These are phyloP conservation scores for Ceratopteris richardii DNA, from an alignment of 75 land plant species.

Conservation along the genomic window DNA sequence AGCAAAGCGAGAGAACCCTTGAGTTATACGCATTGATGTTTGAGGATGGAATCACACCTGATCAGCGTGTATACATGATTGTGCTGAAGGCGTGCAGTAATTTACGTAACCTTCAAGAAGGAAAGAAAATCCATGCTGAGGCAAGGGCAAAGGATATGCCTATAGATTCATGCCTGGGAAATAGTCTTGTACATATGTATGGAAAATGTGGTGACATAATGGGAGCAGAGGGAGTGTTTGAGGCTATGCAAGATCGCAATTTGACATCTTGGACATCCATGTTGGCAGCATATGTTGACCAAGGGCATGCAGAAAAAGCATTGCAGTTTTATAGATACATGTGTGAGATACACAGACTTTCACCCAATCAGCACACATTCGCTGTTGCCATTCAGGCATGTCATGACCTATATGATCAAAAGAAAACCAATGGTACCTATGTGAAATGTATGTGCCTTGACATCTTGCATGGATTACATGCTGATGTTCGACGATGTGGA, in stretches of 20 bases:
- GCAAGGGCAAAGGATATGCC: conserved; percentile 20
- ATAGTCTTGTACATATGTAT: conserved; percentile 50
- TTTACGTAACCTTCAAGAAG: conserved; percentile 23
- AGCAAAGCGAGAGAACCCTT: conserved; percentile 21
- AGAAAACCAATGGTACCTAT: too few relatives aligned
- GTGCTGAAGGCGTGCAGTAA: conserved; percentile 38
- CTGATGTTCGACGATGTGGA: too few relatives aligned
- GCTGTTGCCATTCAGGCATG: conserved; percentile 28
- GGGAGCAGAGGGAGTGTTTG: conserved; percentile 26
- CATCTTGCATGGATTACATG: too few relatives aligned
- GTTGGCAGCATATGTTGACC: conserved; percentile 24
- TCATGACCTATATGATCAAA: too few relatives aligned
- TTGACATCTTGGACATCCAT: conserved; percentile 35
- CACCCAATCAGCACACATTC: conserved; percentile 48
- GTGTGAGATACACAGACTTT: conserved; percentile 17
- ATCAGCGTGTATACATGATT: conserved; percentile 23
- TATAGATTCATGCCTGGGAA: conserved; percentile 18
- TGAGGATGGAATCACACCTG: conserved; percentile 22
- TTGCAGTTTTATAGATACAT: conserved; percentile 22
- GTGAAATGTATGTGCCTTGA: too few relatives aligned
- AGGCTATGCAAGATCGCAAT: conserved; percentile 17
- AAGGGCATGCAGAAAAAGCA: conserved; percentile 13
- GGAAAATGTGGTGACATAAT: conserved; percentile 37
- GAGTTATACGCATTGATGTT: conserved; percentile 28
- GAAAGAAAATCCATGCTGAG: conserved; percentile 22